phyloP scores from a whole-genome alignment of 345 rosid genomes.

The Gynandropsis gynandra region DNA sequence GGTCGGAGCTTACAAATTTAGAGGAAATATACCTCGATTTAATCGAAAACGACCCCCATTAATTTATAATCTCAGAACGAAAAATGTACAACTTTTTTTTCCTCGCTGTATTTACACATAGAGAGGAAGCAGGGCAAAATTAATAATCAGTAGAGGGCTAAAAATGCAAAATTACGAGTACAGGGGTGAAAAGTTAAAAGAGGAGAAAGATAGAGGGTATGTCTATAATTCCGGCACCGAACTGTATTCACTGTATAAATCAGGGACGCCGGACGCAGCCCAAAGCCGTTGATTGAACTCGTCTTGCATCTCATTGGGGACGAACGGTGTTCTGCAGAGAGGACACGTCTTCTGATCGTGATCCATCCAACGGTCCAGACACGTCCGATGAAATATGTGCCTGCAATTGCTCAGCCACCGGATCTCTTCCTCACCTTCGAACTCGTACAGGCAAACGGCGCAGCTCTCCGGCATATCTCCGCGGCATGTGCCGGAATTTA shows the following conservation, averaged over 20 bases:
- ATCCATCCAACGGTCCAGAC: slow-evolving; percentile 97
- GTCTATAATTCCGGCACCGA: slow-evolving; percentile 34
- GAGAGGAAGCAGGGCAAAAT: slow-evolving; percentile 22
- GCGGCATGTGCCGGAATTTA: slow-evolving; percentile 6
- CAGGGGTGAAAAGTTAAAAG: slow-evolving; percentile 17
- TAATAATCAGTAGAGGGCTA: slow-evolving; percentile 20
- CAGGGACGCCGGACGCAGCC: slow-evolving; percentile 55
- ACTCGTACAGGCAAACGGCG: slow-evolving; percentile 74
- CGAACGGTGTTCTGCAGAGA: slow-evolving; percentile 70
- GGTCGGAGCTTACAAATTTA: neutral
- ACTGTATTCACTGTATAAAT: slow-evolving; percentile 51
- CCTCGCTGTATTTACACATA: neutral
- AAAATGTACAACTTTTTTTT: no score
- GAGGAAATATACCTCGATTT: neutral
- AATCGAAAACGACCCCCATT: neutral
- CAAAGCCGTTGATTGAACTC: slow-evolving; percentile 77
- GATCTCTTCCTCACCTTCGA: slow-evolving; percentile 69
- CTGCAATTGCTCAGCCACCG: slow-evolving; percentile 67
- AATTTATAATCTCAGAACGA: neutral
- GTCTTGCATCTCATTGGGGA: slow-evolving; percentile 76
- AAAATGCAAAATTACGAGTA: slow-evolving; percentile 18
- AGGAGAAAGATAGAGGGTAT: neutral
- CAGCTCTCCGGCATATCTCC: slow-evolving; percentile 63
- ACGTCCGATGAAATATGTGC: slow-evolving; percentile 73
- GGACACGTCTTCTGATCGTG: slow-evolving; percentile 85